Evolutionary conservation across 2,329 filamentous ascomycete species (phyloP).

Genomic region (Apiospora koreana): DNA sequence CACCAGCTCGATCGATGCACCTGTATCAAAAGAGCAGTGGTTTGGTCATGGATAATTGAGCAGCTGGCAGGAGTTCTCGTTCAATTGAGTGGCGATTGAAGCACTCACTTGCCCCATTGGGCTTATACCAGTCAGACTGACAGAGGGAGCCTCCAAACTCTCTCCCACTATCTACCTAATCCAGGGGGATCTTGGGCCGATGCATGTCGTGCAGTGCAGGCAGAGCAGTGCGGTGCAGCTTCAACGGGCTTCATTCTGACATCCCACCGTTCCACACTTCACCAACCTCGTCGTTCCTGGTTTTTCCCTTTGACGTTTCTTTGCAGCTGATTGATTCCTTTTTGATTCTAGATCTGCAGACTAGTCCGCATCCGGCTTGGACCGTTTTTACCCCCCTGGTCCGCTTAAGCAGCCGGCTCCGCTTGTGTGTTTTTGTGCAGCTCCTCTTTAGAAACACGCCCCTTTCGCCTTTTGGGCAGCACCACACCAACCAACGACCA

Average conservation of each 20-base stretch:
- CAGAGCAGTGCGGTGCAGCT: not conserved
- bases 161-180: not conserved
- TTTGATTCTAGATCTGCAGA: conserved; percentile 14
- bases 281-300: conserved; percentile 7
- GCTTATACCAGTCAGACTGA: not conserved
- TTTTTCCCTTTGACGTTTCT: conserved; percentile 9
- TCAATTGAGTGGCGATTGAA: not conserved
- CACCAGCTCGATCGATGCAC: not conserved
- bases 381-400: not conserved
- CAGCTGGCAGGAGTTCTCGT: not conserved
- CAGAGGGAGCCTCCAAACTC: not conserved
- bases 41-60: not conserved
- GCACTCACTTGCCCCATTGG: not conserved
- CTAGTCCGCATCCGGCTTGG: conserved; percentile 14
- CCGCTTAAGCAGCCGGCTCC: not conserved
- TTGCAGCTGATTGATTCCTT: conserved; percentile 17
- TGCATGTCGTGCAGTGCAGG: not conserved
- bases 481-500: not conserved
- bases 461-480: not conserved
- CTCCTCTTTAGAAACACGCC: not conserved
- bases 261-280: conserved; percentile 10
- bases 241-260: not conserved
- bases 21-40: not conserved
- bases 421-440: not conserved
- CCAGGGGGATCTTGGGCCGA: not conserved